Evolutionary conservation across 345 rosid species (phyloP), one percentile per base, ranked within the genome.

Genomic region (Sisymbrium altissimum): DNA sequence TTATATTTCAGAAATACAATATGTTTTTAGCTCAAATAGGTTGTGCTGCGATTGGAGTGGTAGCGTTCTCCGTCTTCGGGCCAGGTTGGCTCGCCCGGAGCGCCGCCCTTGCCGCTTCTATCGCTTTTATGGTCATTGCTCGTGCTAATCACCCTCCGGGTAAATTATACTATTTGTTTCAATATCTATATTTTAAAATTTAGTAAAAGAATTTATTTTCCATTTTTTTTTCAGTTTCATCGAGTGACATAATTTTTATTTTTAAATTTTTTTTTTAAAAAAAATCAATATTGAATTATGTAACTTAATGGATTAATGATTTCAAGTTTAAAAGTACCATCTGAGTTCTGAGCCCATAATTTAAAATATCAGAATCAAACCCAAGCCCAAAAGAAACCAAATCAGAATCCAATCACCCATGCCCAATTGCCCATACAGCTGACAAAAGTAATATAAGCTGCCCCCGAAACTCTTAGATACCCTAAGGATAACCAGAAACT

Each of bases 21-120:
- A 81, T 93, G 78, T 93, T 93, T 86, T 77, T 87, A 85, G 91
- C 97, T 60, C 98, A 93, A 72, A 86, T 89, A 40, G 98, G 96
- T 18, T 93, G 98, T 74, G 95, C 96, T 19, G 90, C 88, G n/a
- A 82, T 89, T 5, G 98, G 97, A 33, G 97, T 94, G 19, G n/a
- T 88, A 43, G 93, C 96, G 3, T 81, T 91, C 66, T 41, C 88
- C 7, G 8, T 81, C 54, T 83, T 91, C 44, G 98, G 97, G 0
- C 89, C 97, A 0, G 89, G 97, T 9, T 91, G 95, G 96, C 88
- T 94, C 48, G 87, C 97, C 53, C 84, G 97, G 66, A 89, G 93
- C 38, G 76, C 80, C 5, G 95, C 88, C 9, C 87, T 91, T 1
- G 87, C 98, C 60, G 87, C 92, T 41, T 89, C 96, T 21, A 70